These are phyloP conservation scores for Phaeolepiota aurea DNA, from an alignment of 768 basidiomycete genomes.

Conservation along the genomic window DNA sequence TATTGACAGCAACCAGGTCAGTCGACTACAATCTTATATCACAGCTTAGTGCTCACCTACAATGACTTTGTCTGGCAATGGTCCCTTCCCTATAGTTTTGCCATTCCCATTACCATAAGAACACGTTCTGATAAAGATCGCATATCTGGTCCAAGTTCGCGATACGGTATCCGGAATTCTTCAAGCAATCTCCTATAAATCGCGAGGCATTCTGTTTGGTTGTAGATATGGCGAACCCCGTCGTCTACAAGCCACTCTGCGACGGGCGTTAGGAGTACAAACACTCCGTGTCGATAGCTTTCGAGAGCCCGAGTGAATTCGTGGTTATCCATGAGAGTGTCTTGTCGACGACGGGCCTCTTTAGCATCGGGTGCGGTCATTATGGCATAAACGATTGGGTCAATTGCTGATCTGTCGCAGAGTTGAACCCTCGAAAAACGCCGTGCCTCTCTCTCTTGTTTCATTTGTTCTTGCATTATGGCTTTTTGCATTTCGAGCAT, in stretches of 20 bases:
- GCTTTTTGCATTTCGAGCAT: slow-evolving; percentile 53
- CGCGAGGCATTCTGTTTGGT: slow-evolving; percentile 29
- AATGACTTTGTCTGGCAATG: too few relatives aligned
- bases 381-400: slow-evolving; percentile 55
- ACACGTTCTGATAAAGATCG: slow-evolving; percentile 32
- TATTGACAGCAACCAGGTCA: too few relatives aligned
- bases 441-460: slow-evolving; percentile 26
- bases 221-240: slow-evolving; percentile 48
- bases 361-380: slow-evolving; percentile 30
- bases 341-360: slow-evolving; percentile 25
- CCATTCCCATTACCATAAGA: slow-evolving; percentile 10
- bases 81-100: slow-evolving; percentile 1
- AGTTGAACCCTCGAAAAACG: slow-evolving; percentile 25
- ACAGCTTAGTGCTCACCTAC: too few relatives aligned
- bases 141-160: slow-evolving; percentile 35
- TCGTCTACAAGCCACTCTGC: slow-evolving; percentile 57
- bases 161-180: slow-evolving; percentile 33
- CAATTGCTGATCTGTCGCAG: slow-evolving; percentile 59
- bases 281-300: slow-evolving; percentile 35
- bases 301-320: slow-evolving; percentile 33
- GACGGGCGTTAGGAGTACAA: slow-evolving; percentile 49
- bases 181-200: slow-evolving; percentile 30
- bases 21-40: too few relatives aligned
- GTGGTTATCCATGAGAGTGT: slow-evolving; percentile 21
- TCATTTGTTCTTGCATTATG: slow-evolving; percentile 50